A percentile compares a stretch with the other conserved stretches of the same genome.
phyloP scores from a whole-genome alignment of 495 filamentous ascomycete genomes.

The Bacidia rubella region DNA sequence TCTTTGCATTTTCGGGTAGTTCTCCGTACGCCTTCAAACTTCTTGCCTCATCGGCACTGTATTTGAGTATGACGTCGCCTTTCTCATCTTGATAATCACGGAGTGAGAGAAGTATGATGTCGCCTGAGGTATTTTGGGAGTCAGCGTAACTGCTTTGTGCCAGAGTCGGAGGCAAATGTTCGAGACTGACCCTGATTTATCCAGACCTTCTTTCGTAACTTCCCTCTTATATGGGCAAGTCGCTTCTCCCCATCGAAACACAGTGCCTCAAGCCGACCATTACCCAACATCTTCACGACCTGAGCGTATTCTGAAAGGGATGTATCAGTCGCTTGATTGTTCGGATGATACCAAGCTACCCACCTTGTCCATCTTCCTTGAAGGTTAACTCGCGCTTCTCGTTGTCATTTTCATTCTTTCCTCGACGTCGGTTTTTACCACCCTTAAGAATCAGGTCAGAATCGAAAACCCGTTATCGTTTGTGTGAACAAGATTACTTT shows the following conservation, averaged over 20 bases:
- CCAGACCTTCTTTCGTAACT: conserved; percentile 84
- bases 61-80: conserved; percentile 98
- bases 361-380: conserved; percentile 94
- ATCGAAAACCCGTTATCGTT: background rate
- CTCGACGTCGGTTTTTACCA: conserved; percentile 95
- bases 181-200: conserved; percentile 8
- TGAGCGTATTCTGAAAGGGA: conserved; percentile 75
- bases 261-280: conserved; percentile 88
- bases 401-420: conserved; percentile 99
- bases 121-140: conserved; percentile 94
- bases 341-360: background rate
- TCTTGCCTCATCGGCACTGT: conserved; percentile 92
- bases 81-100: conserved; percentile 99
- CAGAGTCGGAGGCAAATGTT: no score
- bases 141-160: background rate
- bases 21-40: conserved; percentile 92
- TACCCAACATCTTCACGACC: conserved; percentile 96
- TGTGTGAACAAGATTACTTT: conserved; percentile 45
- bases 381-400: conserved; percentile 98
- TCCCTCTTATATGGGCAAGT: conserved; percentile 78
- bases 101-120: conserved; percentile 93
- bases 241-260: conserved; percentile 94
- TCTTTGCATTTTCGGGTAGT: conserved; percentile 94
- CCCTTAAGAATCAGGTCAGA: conserved; percentile 40
- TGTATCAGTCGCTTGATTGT: background rate